Evolutionary conservation across 495 filamentous ascomycete species (phyloP).

Genomic region (Friedmanniomyces simplex): DNA sequence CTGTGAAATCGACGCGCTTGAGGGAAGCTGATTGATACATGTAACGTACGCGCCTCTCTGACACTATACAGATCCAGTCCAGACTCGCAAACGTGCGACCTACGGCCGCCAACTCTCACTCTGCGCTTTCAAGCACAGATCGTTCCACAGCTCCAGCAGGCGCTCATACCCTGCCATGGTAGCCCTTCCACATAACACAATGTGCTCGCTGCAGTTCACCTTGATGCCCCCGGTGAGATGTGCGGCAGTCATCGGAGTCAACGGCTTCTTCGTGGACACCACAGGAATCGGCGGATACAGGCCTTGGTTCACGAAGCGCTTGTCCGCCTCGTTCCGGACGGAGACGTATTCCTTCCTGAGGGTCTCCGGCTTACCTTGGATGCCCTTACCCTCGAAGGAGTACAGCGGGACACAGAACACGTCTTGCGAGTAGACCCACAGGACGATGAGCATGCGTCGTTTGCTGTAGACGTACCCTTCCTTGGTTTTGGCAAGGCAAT

Average conservation of each 20-base stretch:
- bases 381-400: neutral
- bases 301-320: neutral
- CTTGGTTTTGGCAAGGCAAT: neutral
- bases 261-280: neutral
- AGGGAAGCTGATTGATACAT: too few relatives aligned
- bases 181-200: neutral
- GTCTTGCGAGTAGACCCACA: constrained; percentile 4
- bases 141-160: constrained; percentile 3
- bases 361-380: neutral
- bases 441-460: constrained; percentile 10
- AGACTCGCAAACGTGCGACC: too few relatives aligned
- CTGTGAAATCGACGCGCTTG: too few relatives aligned
- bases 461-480: constrained; percentile 9
- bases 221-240: constrained; percentile 3
- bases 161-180: neutral
- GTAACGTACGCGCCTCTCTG: too few relatives aligned
- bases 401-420: constrained; percentile 13
- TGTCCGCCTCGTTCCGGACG: neutral
- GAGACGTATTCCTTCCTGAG: constrained; percentile 6
- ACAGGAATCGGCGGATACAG: neutral
- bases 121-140: neutral
- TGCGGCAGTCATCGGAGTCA: neutral
- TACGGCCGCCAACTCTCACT: too few relatives aligned
- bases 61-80: constrained; percentile 4
- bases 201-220: constrained; percentile 3